These are phyloP conservation scores for Capsella rubella DNA, from an alignment of 441 rosid genomes.

Conservation along the genomic window DNA sequence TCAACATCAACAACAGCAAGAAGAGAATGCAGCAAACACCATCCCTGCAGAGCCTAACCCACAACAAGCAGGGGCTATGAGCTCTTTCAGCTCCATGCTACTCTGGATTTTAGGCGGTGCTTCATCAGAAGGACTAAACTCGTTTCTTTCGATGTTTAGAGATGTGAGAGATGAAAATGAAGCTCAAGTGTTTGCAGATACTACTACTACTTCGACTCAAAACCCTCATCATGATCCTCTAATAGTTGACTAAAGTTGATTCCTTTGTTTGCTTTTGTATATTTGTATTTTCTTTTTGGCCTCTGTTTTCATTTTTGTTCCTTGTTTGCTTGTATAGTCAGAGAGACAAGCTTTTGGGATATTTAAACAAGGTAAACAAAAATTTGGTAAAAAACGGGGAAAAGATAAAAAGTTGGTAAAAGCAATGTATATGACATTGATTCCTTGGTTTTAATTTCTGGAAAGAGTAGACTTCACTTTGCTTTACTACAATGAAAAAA, in stretches of 20 bases:
- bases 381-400: background rate
- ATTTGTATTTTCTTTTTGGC: constrained; percentile 22
- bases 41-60: constrained; percentile 58
- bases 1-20: constrained; percentile 38
- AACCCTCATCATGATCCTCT: constrained; percentile 34
- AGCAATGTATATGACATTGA: background rate
- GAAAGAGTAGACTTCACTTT: background rate
- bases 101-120: constrained; percentile 96
- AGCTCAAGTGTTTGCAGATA: constrained; percentile 49
- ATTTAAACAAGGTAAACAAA: constrained; percentile 18
- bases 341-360: constrained; percentile 26
- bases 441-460: background rate
- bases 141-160: constrained; percentile 88
- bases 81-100: constrained; percentile 81
- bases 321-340: constrained; percentile 37
- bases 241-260: constrained; percentile 32
- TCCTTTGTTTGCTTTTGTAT: constrained; percentile 13
- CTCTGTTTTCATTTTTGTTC: constrained; percentile 4
- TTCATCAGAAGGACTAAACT: constrained; percentile 82
- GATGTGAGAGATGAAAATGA: constrained; percentile 88
- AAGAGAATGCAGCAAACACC: constrained; percentile 45
- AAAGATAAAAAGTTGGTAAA: background rate
- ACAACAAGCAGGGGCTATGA: constrained; percentile 67
- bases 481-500: background rate
- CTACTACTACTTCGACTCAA: constrained; percentile 33